A percentile compares a stretch with the other conserved stretches of the same genome.
phyloP scores from a whole-genome alignment of 805 yeast species.

The Kodamaea laetipori region DNA sequence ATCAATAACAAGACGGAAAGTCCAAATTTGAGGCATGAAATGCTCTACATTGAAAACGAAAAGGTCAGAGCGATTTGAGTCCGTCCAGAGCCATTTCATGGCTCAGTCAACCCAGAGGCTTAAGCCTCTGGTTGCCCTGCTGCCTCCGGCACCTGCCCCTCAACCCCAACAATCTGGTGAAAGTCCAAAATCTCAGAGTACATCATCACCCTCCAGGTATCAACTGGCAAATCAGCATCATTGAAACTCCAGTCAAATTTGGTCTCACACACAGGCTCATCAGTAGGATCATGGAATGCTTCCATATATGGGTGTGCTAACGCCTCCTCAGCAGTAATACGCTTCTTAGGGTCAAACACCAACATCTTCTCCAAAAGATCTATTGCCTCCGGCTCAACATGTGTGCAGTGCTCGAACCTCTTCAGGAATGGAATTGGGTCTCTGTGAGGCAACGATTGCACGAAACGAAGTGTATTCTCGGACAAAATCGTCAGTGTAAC shows the following conservation, averaged over 20 bases:
- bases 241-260: constrained; percentile 98
- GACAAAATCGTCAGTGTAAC: constrained; percentile 95
- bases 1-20: too few species aligned
- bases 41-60: too few species aligned
- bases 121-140: constrained; percentile 1
- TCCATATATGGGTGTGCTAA: constrained; percentile 87
- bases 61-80: too few species aligned
- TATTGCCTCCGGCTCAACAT: constrained; percentile 81
- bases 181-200: constrained; percentile 94
- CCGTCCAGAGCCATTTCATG: too few species aligned
- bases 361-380: constrained; percentile 88
- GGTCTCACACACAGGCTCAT: constrained; percentile 92
- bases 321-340: constrained; percentile 91
- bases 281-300: constrained; percentile 96
- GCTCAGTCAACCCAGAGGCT: too few species aligned
- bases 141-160: constrained; percentile 15
- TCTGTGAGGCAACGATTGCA: constrained; percentile 87
- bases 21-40: too few species aligned
- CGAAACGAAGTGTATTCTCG: constrained; percentile 92
- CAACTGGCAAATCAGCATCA: constrained; percentile 96
- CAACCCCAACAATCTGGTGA: constrained; percentile 76
- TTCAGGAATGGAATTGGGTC: constrained; percentile 88
- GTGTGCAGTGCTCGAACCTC: constrained; percentile 64
- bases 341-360: constrained; percentile 90
- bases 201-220: constrained; percentile 99